Evolutionary conservation across 1,284 basidiomycete species (phyloP).

Genomic region (Cystobasidium slooffiae): DNA sequence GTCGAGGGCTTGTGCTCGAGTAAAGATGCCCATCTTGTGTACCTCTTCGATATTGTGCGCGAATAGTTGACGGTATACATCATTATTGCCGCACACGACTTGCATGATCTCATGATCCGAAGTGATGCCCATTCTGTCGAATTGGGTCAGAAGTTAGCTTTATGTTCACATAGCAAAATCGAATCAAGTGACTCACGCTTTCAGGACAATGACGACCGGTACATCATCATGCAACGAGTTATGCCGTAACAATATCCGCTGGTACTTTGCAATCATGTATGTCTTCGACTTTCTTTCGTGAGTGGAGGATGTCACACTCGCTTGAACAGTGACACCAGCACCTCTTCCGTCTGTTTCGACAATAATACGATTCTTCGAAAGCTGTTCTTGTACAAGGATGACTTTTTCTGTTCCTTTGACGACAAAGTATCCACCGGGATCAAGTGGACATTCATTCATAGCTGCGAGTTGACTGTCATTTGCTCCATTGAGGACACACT

Average conservation of each 20-base stretch:
- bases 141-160: background rate
- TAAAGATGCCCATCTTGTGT: slow-evolving; percentile 75
- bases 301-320: slow-evolving; percentile 98
- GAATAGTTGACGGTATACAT: slow-evolving; percentile 85
- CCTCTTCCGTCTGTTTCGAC: slow-evolving; percentile 79
- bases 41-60: slow-evolving; percentile 93
- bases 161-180: too few relatives aligned
- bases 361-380: slow-evolving; percentile 99
- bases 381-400: slow-evolving; percentile 97
- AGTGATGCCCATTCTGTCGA: slow-evolving; percentile 73
- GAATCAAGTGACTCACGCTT: slow-evolving; percentile 65
- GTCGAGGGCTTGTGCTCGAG: slow-evolving; percentile 90
- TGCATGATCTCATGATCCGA: slow-evolving; percentile 98
- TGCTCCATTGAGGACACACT: slow-evolving; percentile 82
- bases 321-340: slow-evolving; percentile 87
- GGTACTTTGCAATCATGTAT: slow-evolving; percentile 93
- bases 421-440: slow-evolving; percentile 98
- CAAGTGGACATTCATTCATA: slow-evolving; percentile 96
- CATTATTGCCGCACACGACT: slow-evolving; percentile 89
- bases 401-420: slow-evolving; percentile 99
- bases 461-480: slow-evolving; percentile 80
- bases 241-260: slow-evolving; percentile 93
- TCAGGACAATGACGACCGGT: slow-evolving; percentile 93
- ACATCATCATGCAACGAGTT: slow-evolving; percentile 98
- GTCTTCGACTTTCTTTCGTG: slow-evolving; percentile 99